Percentiles rank a stretch among this genome's conserved stretches.
phyloP scores from a whole-genome alignment of 331 rosid genomes.

The Prunus yedoensis region DNA sequence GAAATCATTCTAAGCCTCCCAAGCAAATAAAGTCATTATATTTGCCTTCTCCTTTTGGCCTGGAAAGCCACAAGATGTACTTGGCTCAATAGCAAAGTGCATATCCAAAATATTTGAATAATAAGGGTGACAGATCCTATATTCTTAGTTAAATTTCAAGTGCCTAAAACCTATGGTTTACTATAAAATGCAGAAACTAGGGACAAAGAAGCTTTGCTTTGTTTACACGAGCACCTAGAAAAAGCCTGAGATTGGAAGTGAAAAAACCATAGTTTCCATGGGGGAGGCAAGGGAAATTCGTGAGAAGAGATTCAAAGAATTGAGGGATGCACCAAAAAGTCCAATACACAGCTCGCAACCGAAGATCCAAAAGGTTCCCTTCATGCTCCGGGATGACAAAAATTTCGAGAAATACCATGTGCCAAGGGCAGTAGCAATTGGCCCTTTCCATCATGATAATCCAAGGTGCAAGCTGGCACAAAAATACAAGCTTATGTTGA shows the following conservation, averaged over 20 bases:
- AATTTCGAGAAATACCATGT: background rate
- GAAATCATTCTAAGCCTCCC: background rate
- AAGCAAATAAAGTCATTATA: background rate
- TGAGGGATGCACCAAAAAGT: background rate
- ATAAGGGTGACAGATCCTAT: background rate
- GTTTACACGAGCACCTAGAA: background rate
- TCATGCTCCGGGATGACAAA: background rate
- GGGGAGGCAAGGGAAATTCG: background rate
- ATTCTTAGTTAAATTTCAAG: background rate
- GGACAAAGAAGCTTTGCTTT: background rate
- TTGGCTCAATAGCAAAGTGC: no score
- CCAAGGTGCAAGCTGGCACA: background rate
- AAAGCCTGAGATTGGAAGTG: background rate
- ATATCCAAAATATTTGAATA: background rate
- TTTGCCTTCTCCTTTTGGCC: no score
- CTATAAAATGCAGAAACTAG: background rate
- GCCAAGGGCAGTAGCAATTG: constrained; percentile 14
- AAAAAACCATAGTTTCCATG: background rate
- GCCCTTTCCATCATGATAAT: constrained; percentile 14
- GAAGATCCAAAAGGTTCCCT: constrained; percentile 8
- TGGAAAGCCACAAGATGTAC: no score
- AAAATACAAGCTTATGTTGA: background rate
- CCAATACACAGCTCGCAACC: background rate
- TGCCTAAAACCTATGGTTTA: background rate
- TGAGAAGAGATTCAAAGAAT: background rate